Percentiles rank a stretch among this genome's conserved stretches.
Evolutionary conservation across 208 protist genomes (phyloP).

Genomic region (Wallacemonas sp.): DNA sequence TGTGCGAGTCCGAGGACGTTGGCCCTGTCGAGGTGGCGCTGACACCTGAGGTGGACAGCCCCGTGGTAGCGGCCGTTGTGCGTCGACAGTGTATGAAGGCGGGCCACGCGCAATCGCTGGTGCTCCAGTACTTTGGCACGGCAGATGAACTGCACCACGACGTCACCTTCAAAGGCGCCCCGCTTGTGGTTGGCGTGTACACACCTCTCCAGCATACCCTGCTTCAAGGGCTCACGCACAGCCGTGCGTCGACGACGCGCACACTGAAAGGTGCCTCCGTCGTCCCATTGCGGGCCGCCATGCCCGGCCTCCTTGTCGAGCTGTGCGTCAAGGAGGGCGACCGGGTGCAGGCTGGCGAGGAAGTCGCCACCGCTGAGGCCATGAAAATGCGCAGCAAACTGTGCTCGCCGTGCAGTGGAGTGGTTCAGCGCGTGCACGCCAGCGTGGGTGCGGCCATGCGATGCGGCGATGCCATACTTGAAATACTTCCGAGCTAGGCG

Average conservation of each 20-base stretch:
- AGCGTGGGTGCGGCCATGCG: conserved; percentile 26
- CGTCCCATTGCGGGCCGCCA: conserved; percentile 62
- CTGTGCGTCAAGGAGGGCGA: conserved; percentile 79
- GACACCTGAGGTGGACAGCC: neutral
- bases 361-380: conserved; percentile 91
- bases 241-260: neutral
- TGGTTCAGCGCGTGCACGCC: conserved; percentile 28
- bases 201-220: conserved; percentile 29
- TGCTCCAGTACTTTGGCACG: conserved; percentile 38
- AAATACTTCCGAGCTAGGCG: conserved; percentile 1
- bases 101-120: neutral
- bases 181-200: conserved; percentile 37
- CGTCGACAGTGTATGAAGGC: neutral
- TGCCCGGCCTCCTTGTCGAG: conserved; percentile 93
- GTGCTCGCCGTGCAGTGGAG: conserved; percentile 35
- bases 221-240: neutral
- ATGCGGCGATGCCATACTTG: conserved; percentile 24
- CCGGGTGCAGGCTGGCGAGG: conserved; percentile 75
- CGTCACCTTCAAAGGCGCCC: conserved; percentile 36
- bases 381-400: conserved; percentile 97
- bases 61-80: neutral
- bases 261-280: too few species aligned
- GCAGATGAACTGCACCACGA: conserved; percentile 36
- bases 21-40: neutral
- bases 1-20: conserved; percentile 18